Evolutionary conservation across 1,139 yeast genomes (phyloP), one percentile per base, ranked within the genome.

Genomic region (Suhomyces yuchorum): DNA sequence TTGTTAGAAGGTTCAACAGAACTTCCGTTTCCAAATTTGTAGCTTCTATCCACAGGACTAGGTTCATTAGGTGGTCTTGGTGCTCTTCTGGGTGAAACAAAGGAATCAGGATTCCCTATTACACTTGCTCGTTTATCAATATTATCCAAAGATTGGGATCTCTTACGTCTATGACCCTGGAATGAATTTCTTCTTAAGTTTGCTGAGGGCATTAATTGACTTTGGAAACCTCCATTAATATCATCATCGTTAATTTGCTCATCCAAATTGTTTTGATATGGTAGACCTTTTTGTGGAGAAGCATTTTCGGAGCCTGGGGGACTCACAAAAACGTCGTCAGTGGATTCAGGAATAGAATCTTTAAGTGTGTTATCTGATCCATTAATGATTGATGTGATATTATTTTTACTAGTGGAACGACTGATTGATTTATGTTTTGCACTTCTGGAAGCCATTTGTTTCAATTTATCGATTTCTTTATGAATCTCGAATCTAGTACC

Each of bases 401-500:
- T 48, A 30, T 42, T 44, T 33, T 43, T 44, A 24, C 51, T 50
- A 30, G 46, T 38, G 18, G 48, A 45, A 11, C 56, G 50, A 38
- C 57, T 54, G 37, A 54, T 36, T 8, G 56, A 46, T 22, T 50
- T 51, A 35, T 51, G 56, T 28, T 52, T 51, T n/a, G 55, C 62
- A 32, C 56, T 52, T 35, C 54, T 49, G 8, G 54, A 39, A 22
- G 61, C 47, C 30, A 65, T 58, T 44, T 70, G 65, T 52, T 75
- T 74, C 56, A 92, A 76, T 40, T 82, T 80, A 64, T 89, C 96
- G 59, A 93, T 92, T 63, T 89, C 96, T 63, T 90, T 90, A 65
- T 84, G 85, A 38, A 95, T 81, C 66, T 92, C 97, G 68, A 91
- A 93, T 51, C 99, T 77, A 1, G 97, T 92, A 19, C 99, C 99